Conservation (phyloP, 2,329 filamentous ascomycete species). For the Hypoxylon sp. region DNA sequence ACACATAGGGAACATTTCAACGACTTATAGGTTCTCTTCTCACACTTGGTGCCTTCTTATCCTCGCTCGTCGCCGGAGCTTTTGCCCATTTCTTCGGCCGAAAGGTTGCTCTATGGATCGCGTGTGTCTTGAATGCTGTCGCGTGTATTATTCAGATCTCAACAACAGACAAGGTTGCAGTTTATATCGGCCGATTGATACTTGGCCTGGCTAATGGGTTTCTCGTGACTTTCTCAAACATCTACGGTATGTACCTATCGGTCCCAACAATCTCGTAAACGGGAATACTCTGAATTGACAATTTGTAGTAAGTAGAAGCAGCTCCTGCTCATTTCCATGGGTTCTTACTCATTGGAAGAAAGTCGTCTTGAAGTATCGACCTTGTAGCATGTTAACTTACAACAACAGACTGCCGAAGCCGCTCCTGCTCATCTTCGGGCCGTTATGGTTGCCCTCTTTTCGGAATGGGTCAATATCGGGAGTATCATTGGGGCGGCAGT, state of each 20-base stretch:
- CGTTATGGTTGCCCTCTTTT: conserved; percentile 57
- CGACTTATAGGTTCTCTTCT: conserved; percentile 62
- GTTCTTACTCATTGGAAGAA: too few relatives aligned
- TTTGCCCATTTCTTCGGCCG: conserved; percentile 59
- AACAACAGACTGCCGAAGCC: conserved; percentile 52
- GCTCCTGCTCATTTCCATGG: too few relatives aligned
- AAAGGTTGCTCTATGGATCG: conserved; percentile 55
- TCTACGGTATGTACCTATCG: conserved; percentile 45
- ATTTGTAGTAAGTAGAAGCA: too few relatives aligned
- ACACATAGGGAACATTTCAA: conserved; percentile 56
- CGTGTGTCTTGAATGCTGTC: conserved; percentile 54
- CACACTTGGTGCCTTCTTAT: conserved; percentile 60
- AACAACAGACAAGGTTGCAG: conserved; percentile 49
- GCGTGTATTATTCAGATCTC: conserved; percentile 56
- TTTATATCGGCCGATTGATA: conserved; percentile 57
- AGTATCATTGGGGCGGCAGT: conserved; percentile 56
- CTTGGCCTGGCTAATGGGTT: conserved; percentile 55
- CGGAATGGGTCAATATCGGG: conserved; percentile 59
- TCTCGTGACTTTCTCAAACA: conserved; percentile 56
- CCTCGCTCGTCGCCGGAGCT: conserved; percentile 56
- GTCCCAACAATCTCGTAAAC: too few relatives aligned
- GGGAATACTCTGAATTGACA: too few relatives aligned
- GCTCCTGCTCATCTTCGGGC: conserved; percentile 58
- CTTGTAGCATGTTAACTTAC: conserved; percentile 7
- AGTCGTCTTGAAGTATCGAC: background rate